A percentile compares a stretch with the other conserved stretches of the same genome.
Evolutionary conservation across 371 early-diverging fungal species (phyloP).

Genomic region (Zopfochytrium polystomum): DNA sequence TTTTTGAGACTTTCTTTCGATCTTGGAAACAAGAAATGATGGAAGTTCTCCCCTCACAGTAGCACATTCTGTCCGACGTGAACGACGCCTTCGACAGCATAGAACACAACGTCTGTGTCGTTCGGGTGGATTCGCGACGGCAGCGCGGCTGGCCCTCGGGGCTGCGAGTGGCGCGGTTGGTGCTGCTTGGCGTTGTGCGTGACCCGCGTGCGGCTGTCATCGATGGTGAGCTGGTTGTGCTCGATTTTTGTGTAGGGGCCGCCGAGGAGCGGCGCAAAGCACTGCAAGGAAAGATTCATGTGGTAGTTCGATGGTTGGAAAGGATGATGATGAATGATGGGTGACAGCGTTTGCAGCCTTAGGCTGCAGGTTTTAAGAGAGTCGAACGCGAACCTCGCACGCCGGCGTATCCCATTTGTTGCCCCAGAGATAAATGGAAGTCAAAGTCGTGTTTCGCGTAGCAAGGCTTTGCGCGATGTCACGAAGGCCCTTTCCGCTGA

Average conservation of each 20-base stretch:
- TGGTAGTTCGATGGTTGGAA: too few species aligned
- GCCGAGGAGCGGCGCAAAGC: constrained; percentile 36
- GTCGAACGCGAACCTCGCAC: too few species aligned
- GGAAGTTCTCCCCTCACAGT: too few species aligned
- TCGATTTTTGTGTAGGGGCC: constrained; percentile 21
- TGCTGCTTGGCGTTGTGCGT: not conserved
- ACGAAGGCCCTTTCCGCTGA: constrained; percentile 36
- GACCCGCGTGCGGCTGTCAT: not conserved
- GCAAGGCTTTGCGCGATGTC: constrained; percentile 31
- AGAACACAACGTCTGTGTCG: constrained; percentile 29
- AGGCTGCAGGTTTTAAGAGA: too few species aligned
- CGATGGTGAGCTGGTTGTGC: too few species aligned
- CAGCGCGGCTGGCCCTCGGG: not conserved
- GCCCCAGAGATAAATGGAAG: constrained; percentile 40
- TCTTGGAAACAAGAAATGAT: too few species aligned
- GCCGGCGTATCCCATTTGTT: constrained; percentile 39
- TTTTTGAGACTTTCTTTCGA: too few species aligned
- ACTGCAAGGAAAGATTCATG: too few species aligned
- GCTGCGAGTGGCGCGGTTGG: not conserved
- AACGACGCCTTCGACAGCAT: constrained; percentile 30
- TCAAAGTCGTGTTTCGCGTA: constrained; percentile 24
- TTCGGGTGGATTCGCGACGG: constrained; percentile 10
- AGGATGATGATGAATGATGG: too few species aligned
- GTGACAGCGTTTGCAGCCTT: too few species aligned
- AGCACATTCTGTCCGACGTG: too few species aligned